Percentiles rank a stretch among this genome's conserved stretches.
Evolutionary conservation across 768 basidiomycete genomes (phyloP).

Genomic region (Lactarius indigo): DNA sequence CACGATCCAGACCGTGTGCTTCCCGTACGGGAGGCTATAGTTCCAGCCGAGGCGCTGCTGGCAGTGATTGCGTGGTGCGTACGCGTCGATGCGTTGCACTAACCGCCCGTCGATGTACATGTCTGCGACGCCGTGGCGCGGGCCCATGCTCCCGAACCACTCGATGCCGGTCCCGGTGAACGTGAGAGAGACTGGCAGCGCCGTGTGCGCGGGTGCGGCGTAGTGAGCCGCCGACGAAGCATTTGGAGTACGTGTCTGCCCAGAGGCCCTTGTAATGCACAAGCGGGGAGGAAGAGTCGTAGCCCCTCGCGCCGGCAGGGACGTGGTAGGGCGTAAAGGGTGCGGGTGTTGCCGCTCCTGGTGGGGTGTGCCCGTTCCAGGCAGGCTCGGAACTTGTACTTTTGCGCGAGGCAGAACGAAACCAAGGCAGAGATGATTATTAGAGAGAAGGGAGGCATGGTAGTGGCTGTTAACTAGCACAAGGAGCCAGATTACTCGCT

Average conservation of each 20-base stretch:
- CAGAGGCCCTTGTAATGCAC: slow-evolving; percentile 60
- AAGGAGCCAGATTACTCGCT: no score
- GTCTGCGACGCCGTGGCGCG: slow-evolving; percentile 49
- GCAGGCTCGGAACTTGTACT: slow-evolving; percentile 40
- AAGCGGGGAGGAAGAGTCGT: slow-evolving; percentile 67
- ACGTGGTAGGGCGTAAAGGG: slow-evolving; percentile 69
- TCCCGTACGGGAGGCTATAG: slow-evolving; percentile 46
- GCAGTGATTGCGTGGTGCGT: slow-evolving; percentile 34
- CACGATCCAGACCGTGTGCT: slow-evolving; percentile 62
- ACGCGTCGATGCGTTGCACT: slow-evolving; percentile 45
- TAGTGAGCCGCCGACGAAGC: slow-evolving; percentile 49
- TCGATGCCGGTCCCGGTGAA: slow-evolving; percentile 77
- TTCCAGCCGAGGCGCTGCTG: slow-evolving; percentile 67
- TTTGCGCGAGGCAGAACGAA: not conserved
- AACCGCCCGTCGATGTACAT: slow-evolving; percentile 57
- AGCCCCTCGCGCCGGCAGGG: slow-evolving; percentile 66
- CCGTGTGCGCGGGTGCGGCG: slow-evolving; percentile 47
- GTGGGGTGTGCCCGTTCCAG: slow-evolving; percentile 65
- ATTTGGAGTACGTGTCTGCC: slow-evolving; percentile 49
- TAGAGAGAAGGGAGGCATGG: not conserved
- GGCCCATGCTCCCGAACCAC: slow-evolving; percentile 66
- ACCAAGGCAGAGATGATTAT: not conserved
- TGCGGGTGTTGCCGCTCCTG: slow-evolving; percentile 43
- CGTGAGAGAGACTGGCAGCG: slow-evolving; percentile 51
- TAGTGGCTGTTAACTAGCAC: not conserved